Evolutionary conservation across 176 grass and related monocot genomes (phyloP), one percentile per base, ranked within the genome.

Genomic region (Chloris gayana): DNA sequence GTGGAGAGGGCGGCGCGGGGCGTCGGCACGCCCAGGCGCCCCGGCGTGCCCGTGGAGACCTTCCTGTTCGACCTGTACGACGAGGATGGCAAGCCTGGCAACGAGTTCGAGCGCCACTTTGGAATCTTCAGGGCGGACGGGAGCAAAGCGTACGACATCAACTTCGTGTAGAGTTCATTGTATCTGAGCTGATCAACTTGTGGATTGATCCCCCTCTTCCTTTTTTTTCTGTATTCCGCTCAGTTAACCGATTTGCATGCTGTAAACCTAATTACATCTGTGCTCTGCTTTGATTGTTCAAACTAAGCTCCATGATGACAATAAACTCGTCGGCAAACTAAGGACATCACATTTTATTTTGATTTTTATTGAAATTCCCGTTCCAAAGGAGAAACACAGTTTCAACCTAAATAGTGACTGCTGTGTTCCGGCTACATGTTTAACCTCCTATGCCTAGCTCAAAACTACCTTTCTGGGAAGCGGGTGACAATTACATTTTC

Each of bases 1-100:
- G 60, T 90, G 69, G 82, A 86, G 50, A 35, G 85, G 81, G 37
- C 59, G 14, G 71, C 37, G 70, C 73, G 60, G 24, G 80, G 84
- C 26, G 31, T 50, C 9, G 82, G 93, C 66, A 95, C 89, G 42
- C 93, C 89, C 7, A 86, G 51, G 59, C 77, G 70, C 24, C 87
- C 93, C 0, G 66, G 75, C 32, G 41, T 59, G 72, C 82, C 85
- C 18, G 82, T 92, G 38, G 93, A 92, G 70, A 83, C 88, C 24
- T 96, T 83, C 85, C 80, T 96, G 72, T 92, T 89, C 74, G 87
- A 90, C 84, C 60, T 92, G 82, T 96, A 88, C 78, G 85, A 96
- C 73, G 90, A 88, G 82, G 83, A 90, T 70, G 82, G 75, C 50
- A 96, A 88, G 79, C 76, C 74, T 2, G 93, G 87, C 4, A 49